These are phyloP conservation scores for Helminthosporium solani DNA, from an alignment of 2,329 filamentous ascomycete genomes.

Conservation along the genomic window DNA sequence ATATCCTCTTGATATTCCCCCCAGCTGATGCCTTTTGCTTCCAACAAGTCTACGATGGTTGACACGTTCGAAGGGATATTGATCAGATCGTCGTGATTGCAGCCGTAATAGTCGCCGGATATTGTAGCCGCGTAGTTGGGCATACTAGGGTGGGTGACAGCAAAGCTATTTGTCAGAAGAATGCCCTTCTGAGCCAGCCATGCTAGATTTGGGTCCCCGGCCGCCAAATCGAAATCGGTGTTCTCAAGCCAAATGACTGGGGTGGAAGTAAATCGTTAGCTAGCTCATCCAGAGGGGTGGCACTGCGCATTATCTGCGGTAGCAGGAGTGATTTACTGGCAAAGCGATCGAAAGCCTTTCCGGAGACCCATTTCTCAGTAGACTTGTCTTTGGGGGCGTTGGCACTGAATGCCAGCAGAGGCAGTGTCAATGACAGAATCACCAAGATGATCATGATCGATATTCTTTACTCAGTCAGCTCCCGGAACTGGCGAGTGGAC, in stretches of 20 bases:
- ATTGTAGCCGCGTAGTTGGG: constrained; percentile 73
- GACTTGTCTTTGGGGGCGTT: not conserved
- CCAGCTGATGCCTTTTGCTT: constrained; percentile 49
- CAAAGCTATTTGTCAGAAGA: constrained; percentile 56
- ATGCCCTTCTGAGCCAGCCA: constrained; percentile 64
- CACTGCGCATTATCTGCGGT: no score
- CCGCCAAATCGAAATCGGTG: constrained; percentile 65
- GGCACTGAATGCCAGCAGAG: constrained; percentile 7
- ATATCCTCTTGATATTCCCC: constrained; percentile 73
- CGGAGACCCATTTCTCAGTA: constrained; percentile 59
- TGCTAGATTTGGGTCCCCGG: constrained; percentile 60
- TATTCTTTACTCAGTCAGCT: not conserved
- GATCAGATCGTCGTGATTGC: constrained; percentile 66
- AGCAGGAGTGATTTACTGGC: constrained; percentile 40
- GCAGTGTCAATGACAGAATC: constrained; percentile 5
- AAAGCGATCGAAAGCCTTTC: constrained; percentile 71
- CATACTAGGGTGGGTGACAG: constrained; percentile 68
- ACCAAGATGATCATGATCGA: not conserved
- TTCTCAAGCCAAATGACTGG: constrained; percentile 73
- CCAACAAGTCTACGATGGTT: constrained; percentile 46
- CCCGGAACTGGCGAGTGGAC: constrained; percentile 15
- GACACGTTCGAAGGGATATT: constrained; percentile 43
- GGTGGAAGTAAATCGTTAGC: no score
- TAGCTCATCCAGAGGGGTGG: no score
- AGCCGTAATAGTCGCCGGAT: constrained; percentile 72